Conservation (phyloP, 1,284 basidiomycete species). For the Pholiota adiposa region DNA sequence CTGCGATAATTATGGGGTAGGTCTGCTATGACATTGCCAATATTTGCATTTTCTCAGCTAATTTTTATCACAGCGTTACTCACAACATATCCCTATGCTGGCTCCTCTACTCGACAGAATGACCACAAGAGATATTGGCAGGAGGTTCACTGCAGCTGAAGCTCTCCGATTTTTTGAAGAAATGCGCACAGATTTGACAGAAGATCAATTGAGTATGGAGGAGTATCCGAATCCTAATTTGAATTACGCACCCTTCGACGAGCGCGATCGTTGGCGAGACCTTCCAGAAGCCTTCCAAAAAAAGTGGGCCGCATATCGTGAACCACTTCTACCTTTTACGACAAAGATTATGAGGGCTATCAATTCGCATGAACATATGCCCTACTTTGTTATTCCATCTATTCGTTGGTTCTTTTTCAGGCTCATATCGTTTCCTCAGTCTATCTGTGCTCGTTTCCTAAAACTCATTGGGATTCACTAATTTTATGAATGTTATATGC, state of each 20-base stretch:
- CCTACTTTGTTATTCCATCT: background rate
- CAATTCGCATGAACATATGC: background rate
- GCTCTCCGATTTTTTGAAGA: constrained; percentile 30
- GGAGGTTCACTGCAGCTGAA: constrained; percentile 29
- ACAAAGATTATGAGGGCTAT: background rate
- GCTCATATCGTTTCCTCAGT: background rate
- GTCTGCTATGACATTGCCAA: background rate
- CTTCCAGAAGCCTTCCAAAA: constrained; percentile 5
- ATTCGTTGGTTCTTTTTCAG: background rate
- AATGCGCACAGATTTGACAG: background rate
- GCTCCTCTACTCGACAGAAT: constrained; percentile 32
- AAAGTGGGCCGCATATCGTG: constrained; percentile 12
- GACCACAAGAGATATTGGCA: constrained; percentile 23
- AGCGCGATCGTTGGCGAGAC: constrained; percentile 9
- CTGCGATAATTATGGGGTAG: constrained; percentile 17
- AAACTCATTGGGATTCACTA: too few relatives aligned
- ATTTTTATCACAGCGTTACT: constrained; percentile 18
- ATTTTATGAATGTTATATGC: too few relatives aligned
- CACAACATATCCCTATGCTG: constrained; percentile 23
- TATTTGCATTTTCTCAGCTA: background rate
- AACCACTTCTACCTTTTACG: constrained; percentile 4
- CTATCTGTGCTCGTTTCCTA: too few relatives aligned
- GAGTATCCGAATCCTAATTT: background rate
- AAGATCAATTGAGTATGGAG: background rate
- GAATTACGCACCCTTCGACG: background rate